Base-by-base conservation (phyloP, 352 stramenopile species). In the Aphanomyces astaci region DNA sequence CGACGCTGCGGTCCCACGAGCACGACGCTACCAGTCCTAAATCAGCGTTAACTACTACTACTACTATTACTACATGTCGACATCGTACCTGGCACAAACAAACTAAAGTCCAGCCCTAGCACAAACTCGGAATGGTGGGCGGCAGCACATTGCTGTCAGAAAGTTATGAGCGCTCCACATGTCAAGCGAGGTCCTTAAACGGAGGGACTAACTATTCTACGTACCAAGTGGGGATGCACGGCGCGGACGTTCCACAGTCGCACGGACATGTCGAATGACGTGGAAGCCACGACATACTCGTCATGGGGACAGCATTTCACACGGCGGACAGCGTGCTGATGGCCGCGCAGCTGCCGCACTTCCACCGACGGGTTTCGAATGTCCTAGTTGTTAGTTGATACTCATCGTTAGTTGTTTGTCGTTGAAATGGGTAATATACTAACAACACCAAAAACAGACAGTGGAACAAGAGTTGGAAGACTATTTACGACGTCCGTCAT, bases 231-330 rank as follows among this genome's bases (percentile, higher is more conserved):
- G 15, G 84, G 78, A 72, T 88, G 88, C n/a, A 79, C 81, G 43
- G 84, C 87, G 57, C 86, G 85, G 24, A 77, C 90, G 75, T 96
- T 89, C 90, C 90, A 97, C 10, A 97, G 68, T 7, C 87, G 77
- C 4, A 95, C 86, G 24, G 86, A 87, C 90, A 96, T 97, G 78
- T 97, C 90, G 72, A 96, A 96, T 19, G 89, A 96, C 62, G 74
- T 82, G 3, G 84, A 89, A 17, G 80, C 90, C 40, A 97, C 79
- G 56, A 96, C 74, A 45, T 93, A 76, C 17, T 74, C 68, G 65
- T 90, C 81, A 48, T 96, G 85, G 1, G 90, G 89, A 31, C 86
- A 96, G 64, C 78, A 96, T 55, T 95, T 96, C 51, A 97, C 39
- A 10, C 81, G 77, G 31, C 82, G 87, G 2, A 97, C 78, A 0